Base-by-base conservation (phyloP, 192 early-diverging fungal genomes). In the Diversispora eburnea region DNA sequence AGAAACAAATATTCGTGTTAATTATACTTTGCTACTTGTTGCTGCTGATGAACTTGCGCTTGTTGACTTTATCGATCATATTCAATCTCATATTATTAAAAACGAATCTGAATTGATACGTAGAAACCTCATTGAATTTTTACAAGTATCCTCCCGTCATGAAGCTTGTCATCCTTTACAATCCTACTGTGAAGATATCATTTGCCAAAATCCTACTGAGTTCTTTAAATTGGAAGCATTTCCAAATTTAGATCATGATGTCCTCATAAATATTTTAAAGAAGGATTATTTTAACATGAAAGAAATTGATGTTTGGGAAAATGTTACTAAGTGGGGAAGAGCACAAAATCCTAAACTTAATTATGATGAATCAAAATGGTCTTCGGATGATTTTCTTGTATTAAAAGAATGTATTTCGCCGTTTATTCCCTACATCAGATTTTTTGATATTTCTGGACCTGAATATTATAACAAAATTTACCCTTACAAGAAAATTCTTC, bases 291-390 rank as follows among this genome's bases (percentile, higher is more conserved):
- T 73, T 4, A 57, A 59, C 13, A 73, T 73, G 22, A 48, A 73
- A 46, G 72, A 73, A 55, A 73, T 56, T 52, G 72, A 73, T 33
- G n/a, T 73, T 42, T 73, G 72, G 72, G 61, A 73, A 42, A 13
- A 63, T 22, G 46, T 73, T 8, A 55, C 64, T 54, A 48, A 41
- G 43, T 73, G 72, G 72, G 72, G 72, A 55, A 63, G 12, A n/a
- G 60, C 72, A 51, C 59, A 73, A 42, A 19, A 58, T 22, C 60
- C 17, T 10, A 6, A 64, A 20, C 33, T 64, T 64, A 15, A 22
- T 45, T 20, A 15, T 4, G 61, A 73, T 73, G 13, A 13, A 1
- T 42, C 45, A 43, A n/a, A 64, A 49, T 73, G 72, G 72, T 3
- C 48, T 6, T 8, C 22, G 12, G 8, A 19, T 3, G 48, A 73